Conservation (phyloP, 768 basidiomycete genomes). For the Mrakia frigida region DNA sequence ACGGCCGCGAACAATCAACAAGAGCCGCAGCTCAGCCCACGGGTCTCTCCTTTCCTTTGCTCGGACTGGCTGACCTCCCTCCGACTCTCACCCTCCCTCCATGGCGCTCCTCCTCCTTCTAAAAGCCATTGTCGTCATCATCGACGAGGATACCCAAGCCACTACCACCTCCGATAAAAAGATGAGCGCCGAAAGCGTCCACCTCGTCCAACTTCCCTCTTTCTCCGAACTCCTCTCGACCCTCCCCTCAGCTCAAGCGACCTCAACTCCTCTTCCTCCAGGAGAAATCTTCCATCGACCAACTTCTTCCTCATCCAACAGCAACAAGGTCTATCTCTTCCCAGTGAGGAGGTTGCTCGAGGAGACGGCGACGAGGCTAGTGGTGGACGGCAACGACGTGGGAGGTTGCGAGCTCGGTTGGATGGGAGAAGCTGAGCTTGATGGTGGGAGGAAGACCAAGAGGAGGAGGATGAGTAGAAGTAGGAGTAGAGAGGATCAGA, state of each 20-base stretch:
- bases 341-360: not conserved
- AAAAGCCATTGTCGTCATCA: too few relatives aligned
- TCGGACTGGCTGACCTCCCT: too few relatives aligned
- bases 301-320: not conserved
- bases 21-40: too few relatives aligned
- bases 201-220: not conserved
- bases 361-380: conserved; percentile 1
- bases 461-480: too few relatives aligned
- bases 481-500: not conserved
- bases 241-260: not conserved
- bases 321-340: not conserved
- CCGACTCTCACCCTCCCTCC: too few relatives aligned
- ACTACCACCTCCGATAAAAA: not conserved
- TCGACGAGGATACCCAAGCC: too few relatives aligned
- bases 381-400: not conserved
- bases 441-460: not conserved
- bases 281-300: not conserved
- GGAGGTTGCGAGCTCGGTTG: not conserved
- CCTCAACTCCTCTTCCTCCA: not conserved
- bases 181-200: not conserved
- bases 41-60: too few relatives aligned
- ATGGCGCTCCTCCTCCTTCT: too few relatives aligned
- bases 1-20: too few relatives aligned
- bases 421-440: too few relatives aligned
- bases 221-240: not conserved